Evolutionary conservation across 805 yeast species (phyloP), one percentile per base, ranked within the genome.

Genomic region (Metschnikowia aberdeeniae): DNA sequence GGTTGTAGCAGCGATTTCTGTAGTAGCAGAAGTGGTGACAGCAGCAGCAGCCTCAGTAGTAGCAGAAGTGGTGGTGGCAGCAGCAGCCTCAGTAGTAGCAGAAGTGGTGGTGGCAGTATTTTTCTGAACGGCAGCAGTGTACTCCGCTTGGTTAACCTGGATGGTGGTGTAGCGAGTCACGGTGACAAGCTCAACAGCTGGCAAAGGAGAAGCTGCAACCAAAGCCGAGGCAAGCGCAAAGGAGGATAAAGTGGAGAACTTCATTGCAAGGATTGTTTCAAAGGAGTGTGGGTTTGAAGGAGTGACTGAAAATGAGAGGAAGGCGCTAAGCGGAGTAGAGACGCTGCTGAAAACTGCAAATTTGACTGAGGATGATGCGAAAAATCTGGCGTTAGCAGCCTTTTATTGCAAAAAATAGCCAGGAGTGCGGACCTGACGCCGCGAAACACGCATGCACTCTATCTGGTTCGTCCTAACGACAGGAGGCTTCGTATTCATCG

Each of bases 151-250:
- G 17, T 37, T 38, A 3, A 43, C 46, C 14, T 26, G 34, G 24
- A 48, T 37, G 3, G 57, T 53, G 8, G 46, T 50, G 26, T 36
- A 51, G 12, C 35, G 46, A 5, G 51, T 52, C 8, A 51, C 48
- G 19, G 56, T 53, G 4, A 48, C 52, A 20, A 11, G 34, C 35
- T 40, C 38, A 10, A 42, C 27, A n/a, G 34, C 11, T 27, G 35
- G 44, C n/a, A 43, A 24, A 28, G 50, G 49, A 12, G 46, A 36
- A 12, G 53, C 51, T 27, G 51, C 48, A 19, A 45, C 46, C 40
- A 44, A 42, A 11, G 43, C 43, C 19, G 43, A 28, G 22, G 37
- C 14, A 34, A 41, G 26, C n/a, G 39, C 17, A 14, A 38, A 36
- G 26, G 47, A 38, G 11, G 46, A 32, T 28, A 36, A 29, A 33